phyloP scores from a whole-genome alignment of 768 basidiomycete species.

The Calocera viscosa region DNA sequence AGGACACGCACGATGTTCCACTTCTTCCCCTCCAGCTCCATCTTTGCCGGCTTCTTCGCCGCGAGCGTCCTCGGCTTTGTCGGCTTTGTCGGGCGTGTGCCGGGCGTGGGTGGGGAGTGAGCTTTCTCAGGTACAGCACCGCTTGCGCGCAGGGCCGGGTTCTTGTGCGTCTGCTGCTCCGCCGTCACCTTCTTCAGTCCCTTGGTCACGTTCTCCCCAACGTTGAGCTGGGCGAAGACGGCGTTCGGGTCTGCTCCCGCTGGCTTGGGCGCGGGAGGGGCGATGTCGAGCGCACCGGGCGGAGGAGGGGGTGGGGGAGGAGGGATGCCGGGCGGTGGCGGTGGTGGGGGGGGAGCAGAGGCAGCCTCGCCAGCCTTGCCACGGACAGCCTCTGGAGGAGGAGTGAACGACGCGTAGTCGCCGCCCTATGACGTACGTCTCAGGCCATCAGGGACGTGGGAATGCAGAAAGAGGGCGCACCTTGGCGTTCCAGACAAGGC shows the following conservation, averaged over 20 bases:
- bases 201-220: conserved; percentile 80
- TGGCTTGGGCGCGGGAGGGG: conserved; percentile 29
- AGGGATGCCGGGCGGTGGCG: conserved; percentile 14
- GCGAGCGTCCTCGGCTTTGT: conserved; percentile 70
- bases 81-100: conserved; percentile 52
- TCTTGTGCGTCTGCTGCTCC: conserved; percentile 99
- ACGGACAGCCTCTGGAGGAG: conserved; percentile 2
- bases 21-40: conserved; percentile 80
- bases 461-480: conserved; percentile 31
- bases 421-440: conserved; percentile 18
- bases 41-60: conserved; percentile 86
- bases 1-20: conserved; percentile 66
- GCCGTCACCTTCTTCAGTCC: conserved; percentile 86
- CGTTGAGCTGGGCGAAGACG: conserved; percentile 83
- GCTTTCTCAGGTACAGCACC: conserved; percentile 40
- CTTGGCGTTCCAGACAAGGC: conserved; percentile 77
- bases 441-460: not conserved
- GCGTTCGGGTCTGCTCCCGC: conserved; percentile 40
- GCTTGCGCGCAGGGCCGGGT: conserved; percentile 62
- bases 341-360: conserved; percentile 27
- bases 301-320: conserved; percentile 37
- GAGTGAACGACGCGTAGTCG: conserved; percentile 21
- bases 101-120: conserved; percentile 15
- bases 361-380: conserved; percentile 14
- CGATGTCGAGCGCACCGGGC: conserved; percentile 29